phyloP scores from a whole-genome alignment of 2,329 filamentous ascomycete genomes.

The Aspergillus fischeri region DNA sequence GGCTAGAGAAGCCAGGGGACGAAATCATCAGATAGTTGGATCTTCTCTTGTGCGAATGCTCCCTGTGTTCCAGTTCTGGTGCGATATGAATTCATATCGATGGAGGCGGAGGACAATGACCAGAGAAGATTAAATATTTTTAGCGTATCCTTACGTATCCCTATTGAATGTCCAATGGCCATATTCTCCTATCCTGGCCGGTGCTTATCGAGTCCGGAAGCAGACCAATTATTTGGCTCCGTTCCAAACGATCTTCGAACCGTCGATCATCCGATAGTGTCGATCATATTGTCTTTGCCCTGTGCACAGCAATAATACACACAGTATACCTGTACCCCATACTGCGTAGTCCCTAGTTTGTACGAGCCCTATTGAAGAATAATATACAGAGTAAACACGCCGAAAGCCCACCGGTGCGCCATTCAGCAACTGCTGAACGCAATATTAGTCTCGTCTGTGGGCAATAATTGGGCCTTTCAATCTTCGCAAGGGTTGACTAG shows the following conservation, averaged over 20 bases:
- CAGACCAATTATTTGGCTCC: background rate
- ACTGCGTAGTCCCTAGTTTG: no score
- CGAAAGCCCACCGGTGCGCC: no score
- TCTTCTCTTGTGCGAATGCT: background rate
- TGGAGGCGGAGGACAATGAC: background rate
- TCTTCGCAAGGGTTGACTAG: no score
- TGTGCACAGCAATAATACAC: background rate
- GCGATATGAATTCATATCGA: background rate
- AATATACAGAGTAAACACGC: no score
- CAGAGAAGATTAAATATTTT: background rate
- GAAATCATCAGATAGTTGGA: constrained; percentile 62
- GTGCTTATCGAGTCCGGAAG: background rate
- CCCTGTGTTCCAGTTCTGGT: background rate
- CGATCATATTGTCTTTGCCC: background rate
- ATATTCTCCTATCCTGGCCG: background rate
- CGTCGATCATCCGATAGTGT: background rate
- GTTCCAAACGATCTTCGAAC: background rate
- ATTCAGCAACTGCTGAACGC: no score
- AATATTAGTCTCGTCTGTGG: no score
- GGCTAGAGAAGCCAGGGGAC: constrained; percentile 56
- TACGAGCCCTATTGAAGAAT: no score
- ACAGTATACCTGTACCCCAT: no score
- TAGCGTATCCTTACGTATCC: background rate
- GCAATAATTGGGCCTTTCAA: no score
- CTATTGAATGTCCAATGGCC: background rate